These are phyloP conservation scores for Stachybotrys chlorohalonatus DNA, from an alignment of 2,329 filamentous ascomycete genomes.

Conservation along the genomic window DNA sequence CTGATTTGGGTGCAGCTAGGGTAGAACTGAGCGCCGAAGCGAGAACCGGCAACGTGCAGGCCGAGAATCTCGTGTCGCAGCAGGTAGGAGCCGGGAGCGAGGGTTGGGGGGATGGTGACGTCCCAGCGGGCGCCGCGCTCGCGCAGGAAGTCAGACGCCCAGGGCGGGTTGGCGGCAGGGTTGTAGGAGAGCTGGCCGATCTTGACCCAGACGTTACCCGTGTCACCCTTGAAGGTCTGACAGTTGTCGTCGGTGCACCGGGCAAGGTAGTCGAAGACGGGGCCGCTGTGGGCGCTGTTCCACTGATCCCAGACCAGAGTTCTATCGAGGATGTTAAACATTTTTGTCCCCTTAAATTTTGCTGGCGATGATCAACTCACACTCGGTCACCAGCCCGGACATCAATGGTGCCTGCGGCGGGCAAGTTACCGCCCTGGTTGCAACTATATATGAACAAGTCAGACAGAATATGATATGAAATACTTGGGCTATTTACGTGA, in stretches of 20 bases:
- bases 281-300: conserved; percentile 21
- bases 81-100: conserved; percentile 45
- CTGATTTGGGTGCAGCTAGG: background rate
- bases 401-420: background rate
- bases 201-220: conserved; percentile 22
- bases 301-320: conserved; percentile 20
- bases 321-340: background rate
- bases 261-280: conserved; percentile 21
- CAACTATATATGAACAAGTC: background rate
- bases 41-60: conserved; percentile 29
- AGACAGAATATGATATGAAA: too few species aligned
- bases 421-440: background rate
- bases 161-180: conserved; percentile 15
- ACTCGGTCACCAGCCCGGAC: background rate
- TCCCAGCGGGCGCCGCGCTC: conserved; percentile 24
- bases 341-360: background rate
- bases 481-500: background rate
- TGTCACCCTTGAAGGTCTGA: conserved; percentile 10
- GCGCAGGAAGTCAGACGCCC: conserved; percentile 24
- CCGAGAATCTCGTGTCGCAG: conserved; percentile 42
- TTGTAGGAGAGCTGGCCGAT: conserved; percentile 25
- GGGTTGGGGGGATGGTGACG: conserved; percentile 39
- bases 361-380: background rate
- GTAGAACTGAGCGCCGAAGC: conserved; percentile 39
- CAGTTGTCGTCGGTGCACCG: conserved; percentile 17